phyloP scores from a whole-genome alignment of 1,284 basidiomycete species.

The Mrakiaceae sp. region DNA sequence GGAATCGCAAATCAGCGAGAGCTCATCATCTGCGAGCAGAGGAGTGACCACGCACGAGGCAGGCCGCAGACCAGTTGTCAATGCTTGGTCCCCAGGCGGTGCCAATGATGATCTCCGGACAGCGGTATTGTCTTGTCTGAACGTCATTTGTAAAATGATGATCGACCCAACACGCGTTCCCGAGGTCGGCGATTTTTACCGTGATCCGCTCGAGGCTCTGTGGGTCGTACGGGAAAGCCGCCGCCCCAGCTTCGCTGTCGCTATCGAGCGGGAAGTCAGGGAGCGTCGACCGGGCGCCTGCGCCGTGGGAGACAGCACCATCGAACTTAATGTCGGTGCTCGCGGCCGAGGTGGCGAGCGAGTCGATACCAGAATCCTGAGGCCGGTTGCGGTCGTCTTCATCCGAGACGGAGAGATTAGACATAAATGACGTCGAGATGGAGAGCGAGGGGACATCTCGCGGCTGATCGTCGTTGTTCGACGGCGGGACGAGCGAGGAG shows the following conservation, averaged over 20 bases:
- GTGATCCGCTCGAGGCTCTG: constrained; percentile 70
- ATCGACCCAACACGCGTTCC: constrained; percentile 57
- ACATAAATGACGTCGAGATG: constrained; percentile 31
- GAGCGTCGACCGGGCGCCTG: constrained; percentile 12
- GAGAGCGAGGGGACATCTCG: neutral
- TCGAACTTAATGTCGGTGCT: constrained; percentile 23
- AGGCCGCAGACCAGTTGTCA: constrained; percentile 93
- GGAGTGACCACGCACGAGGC: constrained; percentile 52
- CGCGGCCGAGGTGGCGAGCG: constrained; percentile 24
- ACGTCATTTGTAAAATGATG: constrained; percentile 38
- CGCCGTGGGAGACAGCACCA: constrained; percentile 14
- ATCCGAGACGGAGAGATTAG: constrained; percentile 32
- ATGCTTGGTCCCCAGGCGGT: constrained; percentile 84
- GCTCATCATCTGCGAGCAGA: neutral
- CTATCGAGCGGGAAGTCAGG: constrained; percentile 22
- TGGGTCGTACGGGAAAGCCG: constrained; percentile 46
- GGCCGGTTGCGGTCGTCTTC: constrained; percentile 22
- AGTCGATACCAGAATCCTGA: constrained; percentile 12
- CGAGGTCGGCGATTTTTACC: constrained; percentile 97
- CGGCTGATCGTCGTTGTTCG: neutral
- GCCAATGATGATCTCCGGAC: constrained; percentile 93
- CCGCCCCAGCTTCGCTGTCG: constrained; percentile 2
- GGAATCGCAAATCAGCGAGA: neutral
- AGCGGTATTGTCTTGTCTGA: constrained; percentile 93
- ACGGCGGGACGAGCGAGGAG: neutral